Evolutionary conservation across 2,329 filamentous ascomycete species (phyloP).

Genomic region (Aspergillus intermedius): DNA sequence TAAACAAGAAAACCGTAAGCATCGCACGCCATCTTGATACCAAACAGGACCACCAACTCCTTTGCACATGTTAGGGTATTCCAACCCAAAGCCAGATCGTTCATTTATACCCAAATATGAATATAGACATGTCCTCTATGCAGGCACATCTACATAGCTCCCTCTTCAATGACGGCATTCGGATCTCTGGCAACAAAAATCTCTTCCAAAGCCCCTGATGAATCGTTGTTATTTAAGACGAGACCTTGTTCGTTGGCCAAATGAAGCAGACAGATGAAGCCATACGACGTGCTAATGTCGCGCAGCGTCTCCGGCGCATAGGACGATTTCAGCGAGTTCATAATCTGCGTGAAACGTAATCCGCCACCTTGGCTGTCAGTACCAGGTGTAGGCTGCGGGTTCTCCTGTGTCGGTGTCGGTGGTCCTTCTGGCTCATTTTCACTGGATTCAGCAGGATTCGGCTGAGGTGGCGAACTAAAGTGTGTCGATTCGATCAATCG

Average conservation of each 20-base stretch:
- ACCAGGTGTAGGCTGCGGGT: constrained; percentile 19
- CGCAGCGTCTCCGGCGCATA: constrained; percentile 82
- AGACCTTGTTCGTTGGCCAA: constrained; percentile 90
- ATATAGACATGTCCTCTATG: not conserved
- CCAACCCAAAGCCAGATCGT: constrained; percentile 8
- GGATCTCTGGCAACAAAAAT: constrained; percentile 37
- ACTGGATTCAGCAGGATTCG: constrained; percentile 10
- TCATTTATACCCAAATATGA: not conserved
- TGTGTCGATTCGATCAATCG: constrained; percentile 31
- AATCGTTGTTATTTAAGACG: constrained; percentile 59
- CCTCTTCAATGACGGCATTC: constrained; percentile 35
- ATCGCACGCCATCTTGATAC: not conserved
- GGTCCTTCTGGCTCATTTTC: constrained; percentile 11
- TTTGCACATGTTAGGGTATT: constrained; percentile 5
- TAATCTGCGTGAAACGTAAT: constrained; percentile 83
- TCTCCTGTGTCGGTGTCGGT: constrained; percentile 21
- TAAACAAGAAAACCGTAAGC: constrained; percentile 2
- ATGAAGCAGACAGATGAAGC: constrained; percentile 90
- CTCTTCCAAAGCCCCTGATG: constrained; percentile 35
- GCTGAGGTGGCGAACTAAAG: constrained; percentile 24
- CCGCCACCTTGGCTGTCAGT: constrained; percentile 42
- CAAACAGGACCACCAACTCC: constrained; percentile 11
- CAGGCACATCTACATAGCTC: constrained; percentile 15
- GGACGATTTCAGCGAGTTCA: constrained; percentile 79
- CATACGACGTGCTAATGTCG: constrained; percentile 88